Evolutionary conservation across 257 asterid species (phyloP).

Genomic region (Nicotiana obtusifolia): DNA sequence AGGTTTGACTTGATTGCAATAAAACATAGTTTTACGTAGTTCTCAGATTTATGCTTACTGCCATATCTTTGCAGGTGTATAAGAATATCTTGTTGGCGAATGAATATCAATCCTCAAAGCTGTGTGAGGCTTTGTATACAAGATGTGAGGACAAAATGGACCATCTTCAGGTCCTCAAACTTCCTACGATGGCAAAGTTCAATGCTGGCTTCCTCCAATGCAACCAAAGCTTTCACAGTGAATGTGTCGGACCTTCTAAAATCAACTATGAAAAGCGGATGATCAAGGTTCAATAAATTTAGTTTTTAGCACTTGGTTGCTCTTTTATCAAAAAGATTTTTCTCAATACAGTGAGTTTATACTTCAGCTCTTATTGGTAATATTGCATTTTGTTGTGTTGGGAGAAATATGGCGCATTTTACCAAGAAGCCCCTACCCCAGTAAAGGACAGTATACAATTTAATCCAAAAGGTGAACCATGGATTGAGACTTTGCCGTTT

Average conservation of each 20-base stretch:
- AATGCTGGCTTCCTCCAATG: conserved; percentile 94
- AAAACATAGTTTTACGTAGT: background rate
- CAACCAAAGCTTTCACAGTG: conserved; percentile 79
- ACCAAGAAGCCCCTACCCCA: background rate
- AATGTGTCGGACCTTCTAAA: conserved; percentile 94
- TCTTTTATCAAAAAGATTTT: background rate
- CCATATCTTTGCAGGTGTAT: conserved; percentile 42
- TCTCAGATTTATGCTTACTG: conserved; percentile 22
- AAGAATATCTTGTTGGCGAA: conserved; percentile 64
- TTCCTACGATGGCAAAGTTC: conserved; percentile 97
- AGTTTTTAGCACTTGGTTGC: background rate
- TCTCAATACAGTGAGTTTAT: background rate
- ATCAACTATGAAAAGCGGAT: conserved; percentile 76
- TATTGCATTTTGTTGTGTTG: background rate
- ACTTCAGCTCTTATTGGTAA: background rate
- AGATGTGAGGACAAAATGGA: conserved; percentile 96
- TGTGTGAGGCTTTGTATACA: conserved; percentile 78
- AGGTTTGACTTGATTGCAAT: conserved; percentile 37
- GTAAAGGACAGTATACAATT: background rate
- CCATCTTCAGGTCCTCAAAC: conserved; percentile 91
- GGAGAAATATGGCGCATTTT: background rate
- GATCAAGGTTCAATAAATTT: conserved; percentile 56
- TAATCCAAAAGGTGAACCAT: background rate
- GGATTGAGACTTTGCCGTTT: background rate
- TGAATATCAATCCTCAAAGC: conserved; percentile 80